Evolutionary conservation across 1,284 basidiomycete species (phyloP).

Genomic region (Takashimella koratensis): DNA sequence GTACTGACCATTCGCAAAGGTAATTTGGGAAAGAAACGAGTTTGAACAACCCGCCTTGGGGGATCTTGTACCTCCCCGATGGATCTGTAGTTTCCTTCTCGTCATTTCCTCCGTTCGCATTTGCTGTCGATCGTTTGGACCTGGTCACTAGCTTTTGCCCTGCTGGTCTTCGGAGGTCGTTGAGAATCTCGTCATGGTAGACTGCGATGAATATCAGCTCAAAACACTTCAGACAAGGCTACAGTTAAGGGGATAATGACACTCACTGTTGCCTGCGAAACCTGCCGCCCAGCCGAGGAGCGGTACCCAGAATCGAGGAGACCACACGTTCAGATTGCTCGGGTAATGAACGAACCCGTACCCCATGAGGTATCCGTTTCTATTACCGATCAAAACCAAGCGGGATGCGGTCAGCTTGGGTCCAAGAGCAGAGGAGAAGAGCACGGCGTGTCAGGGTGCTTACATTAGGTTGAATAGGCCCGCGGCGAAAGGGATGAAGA

Average conservation of each 20-base stretch:
- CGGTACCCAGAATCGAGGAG: slow-evolving; percentile 59
- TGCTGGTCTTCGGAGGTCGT: slow-evolving; percentile 59
- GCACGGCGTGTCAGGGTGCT: too few relatives aligned
- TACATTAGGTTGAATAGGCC: slow-evolving; percentile 69
- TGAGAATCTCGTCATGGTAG: slow-evolving; percentile 80
- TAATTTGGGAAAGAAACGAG: slow-evolving; percentile 91
- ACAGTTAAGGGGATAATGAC: too few relatives aligned
- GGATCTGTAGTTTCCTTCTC: slow-evolving; percentile 29
- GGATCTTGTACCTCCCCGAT: slow-evolving; percentile 66
- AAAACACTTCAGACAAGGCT: background rate
- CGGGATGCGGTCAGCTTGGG: slow-evolving; percentile 1
- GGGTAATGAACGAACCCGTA: slow-evolving; percentile 27
- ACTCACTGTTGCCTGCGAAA: slow-evolving; percentile 62
- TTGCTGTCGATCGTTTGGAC: background rate
- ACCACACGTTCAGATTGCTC: slow-evolving; percentile 26
- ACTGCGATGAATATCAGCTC: slow-evolving; percentile 44
- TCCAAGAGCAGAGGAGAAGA: too few relatives aligned
- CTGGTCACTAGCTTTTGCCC: slow-evolving; percentile 19
- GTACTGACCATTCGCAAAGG: slow-evolving; percentile 67
- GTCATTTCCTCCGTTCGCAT: background rate
- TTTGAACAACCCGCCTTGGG: slow-evolving; percentile 71
- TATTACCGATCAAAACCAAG: slow-evolving; percentile 1
- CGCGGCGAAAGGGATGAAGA: slow-evolving; percentile 60
- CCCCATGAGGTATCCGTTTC: slow-evolving; percentile 31
- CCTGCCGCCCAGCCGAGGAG: slow-evolving; percentile 65